Evolutionary conservation across 495 filamentous ascomycete species (phyloP).

Genomic region (Podospora tetraspora): DNA sequence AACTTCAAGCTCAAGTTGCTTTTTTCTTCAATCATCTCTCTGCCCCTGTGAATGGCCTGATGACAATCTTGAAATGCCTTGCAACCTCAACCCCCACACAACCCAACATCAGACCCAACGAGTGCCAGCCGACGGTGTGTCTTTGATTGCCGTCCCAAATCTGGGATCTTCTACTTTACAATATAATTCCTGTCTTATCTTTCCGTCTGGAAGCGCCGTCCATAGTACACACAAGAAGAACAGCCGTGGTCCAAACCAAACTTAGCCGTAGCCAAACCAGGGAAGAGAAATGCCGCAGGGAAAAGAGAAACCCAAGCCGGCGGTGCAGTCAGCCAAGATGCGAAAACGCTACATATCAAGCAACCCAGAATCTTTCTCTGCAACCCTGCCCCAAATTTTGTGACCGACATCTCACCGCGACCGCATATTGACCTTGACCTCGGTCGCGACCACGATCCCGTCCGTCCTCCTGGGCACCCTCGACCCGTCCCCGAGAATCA

Average conservation of each 20-base stretch:
- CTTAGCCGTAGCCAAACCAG: neutral
- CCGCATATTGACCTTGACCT: constrained; percentile 6
- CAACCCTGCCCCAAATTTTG: too few species aligned
- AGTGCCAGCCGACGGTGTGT: neutral
- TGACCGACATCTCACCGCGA: neutral
- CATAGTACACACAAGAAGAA: neutral
- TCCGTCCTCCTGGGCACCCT: neutral
- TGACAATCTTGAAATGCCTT: neutral
- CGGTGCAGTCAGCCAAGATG: neutral
- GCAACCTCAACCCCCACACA: neutral
- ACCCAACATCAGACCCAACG: neutral
- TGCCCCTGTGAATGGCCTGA: neutral
- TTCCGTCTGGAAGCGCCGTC: neutral
- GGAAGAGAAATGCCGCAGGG: neutral
- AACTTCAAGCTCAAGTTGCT: neutral
- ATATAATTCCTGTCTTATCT: neutral
- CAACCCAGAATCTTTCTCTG: neutral
- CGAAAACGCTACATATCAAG: neutral
- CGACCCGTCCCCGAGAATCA: constrained; percentile 9
- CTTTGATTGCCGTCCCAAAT: neutral
- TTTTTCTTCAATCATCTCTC: neutral
- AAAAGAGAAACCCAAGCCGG: neutral
- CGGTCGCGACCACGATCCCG: constrained; percentile 15
- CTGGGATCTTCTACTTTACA: neutral
- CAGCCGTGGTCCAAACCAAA: neutral